phyloP scores from a whole-genome alignment of 176 grass and related monocot species.

The Paspalum vaginatum region DNA sequence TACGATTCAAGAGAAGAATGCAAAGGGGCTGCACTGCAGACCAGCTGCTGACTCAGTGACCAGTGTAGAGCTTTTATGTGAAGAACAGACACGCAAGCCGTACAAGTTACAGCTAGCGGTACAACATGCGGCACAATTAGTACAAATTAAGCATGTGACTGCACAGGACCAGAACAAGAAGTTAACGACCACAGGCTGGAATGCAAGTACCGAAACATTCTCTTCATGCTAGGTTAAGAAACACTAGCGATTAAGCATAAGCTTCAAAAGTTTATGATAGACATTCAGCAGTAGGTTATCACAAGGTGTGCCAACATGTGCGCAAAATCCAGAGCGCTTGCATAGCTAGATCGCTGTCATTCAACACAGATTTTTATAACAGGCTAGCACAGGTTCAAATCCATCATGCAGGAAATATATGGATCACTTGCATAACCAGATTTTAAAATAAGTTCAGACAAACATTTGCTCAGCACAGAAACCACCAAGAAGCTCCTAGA shows the following conservation, averaged over 20 bases:
- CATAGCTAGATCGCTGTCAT: background rate
- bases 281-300: background rate
- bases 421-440: constrained; percentile 23
- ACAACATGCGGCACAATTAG: constrained; percentile 5
- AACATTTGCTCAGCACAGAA: constrained; percentile 11
- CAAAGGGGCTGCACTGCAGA: background rate
- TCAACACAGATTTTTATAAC: constrained; percentile 7
- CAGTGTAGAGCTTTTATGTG: constrained; percentile 14
- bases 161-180: constrained; percentile 19
- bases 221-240: constrained; percentile 8
- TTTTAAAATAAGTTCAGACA: constrained; percentile 6
- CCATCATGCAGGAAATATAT: constrained; percentile 1
- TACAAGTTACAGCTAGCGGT: constrained; percentile 31
- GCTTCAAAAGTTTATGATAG: background rate
- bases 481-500: background rate
- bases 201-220: constrained; percentile 41
- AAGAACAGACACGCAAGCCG: constrained; percentile 9
- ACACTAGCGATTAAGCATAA: background rate
- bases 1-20: background rate
- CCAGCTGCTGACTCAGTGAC: constrained; percentile 25
- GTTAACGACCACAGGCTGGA: constrained; percentile 1
- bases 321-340: constrained; percentile 21
- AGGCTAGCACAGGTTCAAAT: background rate
- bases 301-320: constrained; percentile 14
- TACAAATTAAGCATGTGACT: constrained; percentile 33